Base-by-base conservation (phyloP, 1,284 basidiomycete species). In the Schizophyllum amplum region DNA sequence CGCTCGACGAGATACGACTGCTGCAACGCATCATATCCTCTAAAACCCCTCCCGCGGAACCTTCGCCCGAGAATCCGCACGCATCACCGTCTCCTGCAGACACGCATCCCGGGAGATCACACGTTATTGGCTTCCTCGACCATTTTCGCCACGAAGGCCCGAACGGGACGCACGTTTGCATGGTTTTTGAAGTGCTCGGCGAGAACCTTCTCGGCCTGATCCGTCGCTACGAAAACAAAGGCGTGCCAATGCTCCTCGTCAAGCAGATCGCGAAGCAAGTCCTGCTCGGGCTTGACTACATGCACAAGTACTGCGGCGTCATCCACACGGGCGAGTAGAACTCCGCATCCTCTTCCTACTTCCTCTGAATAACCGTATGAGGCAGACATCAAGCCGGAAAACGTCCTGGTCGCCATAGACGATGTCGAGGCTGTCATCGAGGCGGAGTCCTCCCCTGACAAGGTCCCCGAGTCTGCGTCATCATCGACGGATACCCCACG, bases 181-280 rank as follows among this genome's bases (percentile, higher is more conserved):
- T 99, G 96, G 96, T 99, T 21, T 98, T 98, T 68, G 96, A 99
- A 73, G 97, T 99, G 33, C 82, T 99, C 13, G 96, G 97, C 58
- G 96, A 99, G 76, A 98, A 98, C 70, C 77, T 99, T n/a, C 83
- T 99, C 0, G 95, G 95, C 4, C 82, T 99, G 63, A 98, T 98
- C 82, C 98, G 97, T 74, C 84, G 96, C 21, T 92, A 98, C 74
- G 87, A 91, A 73, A 90, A 88, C 72, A 92, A 93, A 65, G 96
- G 96, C 62, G 94, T 99, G 1, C 94, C 97, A 4, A 90, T 94
- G 73, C 87, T 82, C 60, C 81, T 99, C 64, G 94, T 98, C 64
- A 92, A 90, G 68, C 96, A 99, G 72, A 98, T 99, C 67, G 92
- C 94, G 46, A 98, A 98, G 70, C 96, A 98, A 72, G 87, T 98